Evolutionary conservation across 2,329 filamentous ascomycete genomes (phyloP).

Genomic region (Penicillium brasilianum): DNA sequence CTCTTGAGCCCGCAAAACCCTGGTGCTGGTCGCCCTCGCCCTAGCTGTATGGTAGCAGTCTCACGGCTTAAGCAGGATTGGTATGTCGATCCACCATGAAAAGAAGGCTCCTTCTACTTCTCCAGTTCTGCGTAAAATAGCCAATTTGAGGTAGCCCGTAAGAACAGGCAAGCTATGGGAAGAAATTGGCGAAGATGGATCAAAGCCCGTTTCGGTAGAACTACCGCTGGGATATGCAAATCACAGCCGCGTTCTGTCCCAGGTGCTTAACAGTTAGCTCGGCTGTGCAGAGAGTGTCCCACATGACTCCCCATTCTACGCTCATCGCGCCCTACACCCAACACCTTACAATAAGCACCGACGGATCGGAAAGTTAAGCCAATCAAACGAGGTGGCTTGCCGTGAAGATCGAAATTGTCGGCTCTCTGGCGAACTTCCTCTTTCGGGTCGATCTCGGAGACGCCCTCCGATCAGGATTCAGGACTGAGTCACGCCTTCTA

Average conservation of each 20-base stretch:
- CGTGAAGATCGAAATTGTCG: conserved; percentile 11
- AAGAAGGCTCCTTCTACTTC: background rate
- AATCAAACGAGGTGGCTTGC: conserved; percentile 20
- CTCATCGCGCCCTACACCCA: background rate
- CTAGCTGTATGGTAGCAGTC: background rate
- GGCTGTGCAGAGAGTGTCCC: background rate
- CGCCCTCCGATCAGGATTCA: conserved; percentile 21
- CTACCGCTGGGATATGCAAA: conserved; percentile 3
- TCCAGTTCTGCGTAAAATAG: conserved; percentile 19
- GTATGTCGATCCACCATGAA: conserved; percentile 11
- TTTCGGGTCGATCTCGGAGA: conserved; percentile 32
- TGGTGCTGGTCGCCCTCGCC: background rate
- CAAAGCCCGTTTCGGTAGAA: background rate
- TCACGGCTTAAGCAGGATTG: background rate
- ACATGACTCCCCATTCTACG: background rate
- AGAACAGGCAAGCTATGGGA: background rate
- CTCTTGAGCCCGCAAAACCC: background rate
- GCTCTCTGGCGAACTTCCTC: conserved; percentile 29
- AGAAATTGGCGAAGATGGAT: background rate
- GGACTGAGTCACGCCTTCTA: conserved; percentile 6
- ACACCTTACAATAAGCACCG: background rate
- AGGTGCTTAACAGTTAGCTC: background rate
- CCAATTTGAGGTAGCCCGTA: conserved; percentile 14
- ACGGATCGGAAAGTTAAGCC: conserved; percentile 14
- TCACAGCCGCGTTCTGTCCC: background rate